Conservation (phyloP, 2,329 filamentous ascomycete genomes). For the Fusarium abutilonis region DNA sequence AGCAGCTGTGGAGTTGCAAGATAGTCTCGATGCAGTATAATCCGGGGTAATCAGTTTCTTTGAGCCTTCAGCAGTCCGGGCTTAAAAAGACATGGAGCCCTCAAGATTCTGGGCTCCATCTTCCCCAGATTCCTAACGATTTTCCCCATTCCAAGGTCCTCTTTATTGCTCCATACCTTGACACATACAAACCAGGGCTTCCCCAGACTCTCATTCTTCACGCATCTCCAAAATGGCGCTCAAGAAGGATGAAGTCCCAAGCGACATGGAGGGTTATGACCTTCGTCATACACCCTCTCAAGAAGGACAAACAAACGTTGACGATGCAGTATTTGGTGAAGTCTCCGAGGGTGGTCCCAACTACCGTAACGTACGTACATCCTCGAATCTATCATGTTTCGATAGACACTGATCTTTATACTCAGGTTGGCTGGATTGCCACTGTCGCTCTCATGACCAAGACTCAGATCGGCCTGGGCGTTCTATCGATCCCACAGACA, state of each 20-base stretch:
- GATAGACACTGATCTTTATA: neutral
- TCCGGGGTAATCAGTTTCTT: slow-evolving; percentile 29
- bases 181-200: neutral
- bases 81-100: slow-evolving; percentile 21
- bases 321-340: slow-evolving; percentile 24
- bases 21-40: slow-evolving; percentile 28
- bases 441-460: slow-evolving; percentile 59
- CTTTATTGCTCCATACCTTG: neutral
- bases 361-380: slow-evolving; percentile 14
- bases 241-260: slow-evolving; percentile 22
- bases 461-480: slow-evolving; percentile 57
- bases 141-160: neutral
- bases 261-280: slow-evolving; percentile 8
- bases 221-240: neutral
- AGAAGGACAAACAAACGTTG: slow-evolving; percentile 5
- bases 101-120: slow-evolving; percentile 12
- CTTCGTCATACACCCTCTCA: neutral
- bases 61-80: slow-evolving; percentile 18
- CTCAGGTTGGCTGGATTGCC: slow-evolving; percentile 56
- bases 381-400: neutral
- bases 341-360: slow-evolving; percentile 20
- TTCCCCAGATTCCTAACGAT: slow-evolving; percentile 24
- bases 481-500: slow-evolving; percentile 59
- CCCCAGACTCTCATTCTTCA: neutral
- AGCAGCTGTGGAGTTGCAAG: slow-evolving; percentile 14